Percentiles rank a stretch among this genome's conserved stretches.
Conservation (phyloP, 2,329 filamentous ascomycete genomes). For the Hymenoscyphus repandus region DNA sequence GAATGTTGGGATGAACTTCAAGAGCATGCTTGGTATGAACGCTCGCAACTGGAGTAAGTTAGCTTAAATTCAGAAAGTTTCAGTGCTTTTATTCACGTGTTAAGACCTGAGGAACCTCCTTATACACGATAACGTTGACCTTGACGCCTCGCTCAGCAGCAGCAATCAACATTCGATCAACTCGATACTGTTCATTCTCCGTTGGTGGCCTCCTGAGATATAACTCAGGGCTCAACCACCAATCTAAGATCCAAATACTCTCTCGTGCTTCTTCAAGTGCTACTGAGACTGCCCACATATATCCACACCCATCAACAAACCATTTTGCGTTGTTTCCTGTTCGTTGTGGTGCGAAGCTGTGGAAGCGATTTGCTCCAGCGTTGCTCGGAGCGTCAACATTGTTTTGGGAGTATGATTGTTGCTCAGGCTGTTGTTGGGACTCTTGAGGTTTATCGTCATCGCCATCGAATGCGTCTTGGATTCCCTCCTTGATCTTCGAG, state of each 20-base stretch:
- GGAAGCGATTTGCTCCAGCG: conserved; percentile 44
- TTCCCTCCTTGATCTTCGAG: conserved; percentile 5
- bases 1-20: conserved; percentile 80
- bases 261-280: conserved; percentile 73
- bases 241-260: conserved; percentile 77
- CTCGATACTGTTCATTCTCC: conserved; percentile 73
- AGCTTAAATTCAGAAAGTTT: conserved; percentile 12
- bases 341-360: conserved; percentile 68
- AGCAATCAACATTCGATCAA: conserved; percentile 76
- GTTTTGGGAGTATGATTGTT: background rate
- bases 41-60: conserved; percentile 48
- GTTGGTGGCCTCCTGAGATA: conserved; percentile 80
- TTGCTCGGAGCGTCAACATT: conserved; percentile 28
- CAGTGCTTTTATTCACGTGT: conserved; percentile 57
- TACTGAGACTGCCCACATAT: conserved; percentile 79
- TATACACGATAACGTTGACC: conserved; percentile 85
- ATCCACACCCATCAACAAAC: conserved; percentile 79
- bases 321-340: conserved; percentile 73
- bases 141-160: conserved; percentile 81
- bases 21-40: conserved; percentile 75
- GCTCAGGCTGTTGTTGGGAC: background rate
- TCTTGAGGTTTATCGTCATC: conserved; percentile 2
- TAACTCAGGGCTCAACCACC: conserved; percentile 82
- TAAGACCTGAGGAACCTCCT: conserved; percentile 78
- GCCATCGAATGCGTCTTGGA: conserved; percentile 5